phyloP scores from a whole-genome alignment of 345 rosid species.

The Citrus cavaleriei region DNA sequence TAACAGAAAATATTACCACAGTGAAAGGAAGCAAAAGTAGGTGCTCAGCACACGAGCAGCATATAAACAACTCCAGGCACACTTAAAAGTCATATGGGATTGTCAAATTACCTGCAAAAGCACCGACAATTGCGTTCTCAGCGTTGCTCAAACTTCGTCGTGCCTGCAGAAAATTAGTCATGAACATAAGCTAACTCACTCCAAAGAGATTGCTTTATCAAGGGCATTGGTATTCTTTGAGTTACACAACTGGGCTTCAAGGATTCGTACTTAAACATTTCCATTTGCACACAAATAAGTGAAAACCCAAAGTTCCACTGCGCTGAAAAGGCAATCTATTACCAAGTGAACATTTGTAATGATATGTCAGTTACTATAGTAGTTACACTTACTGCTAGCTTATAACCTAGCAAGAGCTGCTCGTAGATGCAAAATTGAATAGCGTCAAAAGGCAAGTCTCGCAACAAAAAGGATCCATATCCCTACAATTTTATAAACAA shows the following conservation, averaged over 20 bases:
- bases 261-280: neutral
- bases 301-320: neutral
- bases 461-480: constrained; percentile 76
- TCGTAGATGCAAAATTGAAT: constrained; percentile 90
- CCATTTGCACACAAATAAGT: neutral
- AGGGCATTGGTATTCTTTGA: neutral
- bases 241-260: neutral
- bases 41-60: neutral
- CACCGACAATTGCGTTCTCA: constrained; percentile 82
- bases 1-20: neutral
- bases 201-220: neutral
- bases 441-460: constrained; percentile 95
- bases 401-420: constrained; percentile 80
- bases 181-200: neutral
- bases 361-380: neutral
- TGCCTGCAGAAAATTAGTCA: constrained; percentile 42
- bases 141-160: constrained; percentile 70
- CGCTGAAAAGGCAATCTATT: neutral
- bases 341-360: neutral
- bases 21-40: neutral
- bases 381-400: constrained; percentile 56
- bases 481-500: constrained; percentile 47
- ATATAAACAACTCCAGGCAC: neutral
- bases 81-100: neutral
- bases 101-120: constrained; percentile 63